These are phyloP conservation scores for Flaveria floridana DNA, from an alignment of 140 eudicot species.

Conservation along the genomic window DNA sequence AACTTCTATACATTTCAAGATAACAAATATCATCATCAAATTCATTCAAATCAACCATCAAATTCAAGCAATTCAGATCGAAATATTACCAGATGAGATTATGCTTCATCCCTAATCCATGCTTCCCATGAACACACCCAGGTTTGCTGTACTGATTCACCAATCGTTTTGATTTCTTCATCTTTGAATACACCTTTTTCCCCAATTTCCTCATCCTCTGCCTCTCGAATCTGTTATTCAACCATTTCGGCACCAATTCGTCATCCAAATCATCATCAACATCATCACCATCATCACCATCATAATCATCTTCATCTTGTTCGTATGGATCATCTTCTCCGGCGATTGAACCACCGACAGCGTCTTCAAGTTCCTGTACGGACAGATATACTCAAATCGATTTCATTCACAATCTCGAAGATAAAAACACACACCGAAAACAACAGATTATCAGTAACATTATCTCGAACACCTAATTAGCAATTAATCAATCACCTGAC, in stretches of 20 bases:
- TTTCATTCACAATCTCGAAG: not conserved
- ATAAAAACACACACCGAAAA: not conserved
- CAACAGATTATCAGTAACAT: not conserved
- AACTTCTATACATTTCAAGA: too few relatives aligned
- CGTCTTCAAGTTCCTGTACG: constrained; percentile 22
- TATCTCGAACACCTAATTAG: not conserved
- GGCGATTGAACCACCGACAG: constrained; percentile 20
- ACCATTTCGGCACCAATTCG: constrained; percentile 60
- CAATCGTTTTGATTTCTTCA: constrained; percentile 49
- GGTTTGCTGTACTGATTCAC: constrained; percentile 46
- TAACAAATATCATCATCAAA: not conserved
- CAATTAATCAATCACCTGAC: constrained; percentile 13
- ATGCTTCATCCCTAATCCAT: constrained; percentile 64
- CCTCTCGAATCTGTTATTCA: constrained; percentile 47
- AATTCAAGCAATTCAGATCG: too few relatives aligned
- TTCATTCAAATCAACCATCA: not conserved
- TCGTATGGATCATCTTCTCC: constrained; percentile 24
- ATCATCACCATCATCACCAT: constrained; percentile 28
- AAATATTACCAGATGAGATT: constrained; percentile 28
- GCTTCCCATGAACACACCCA: constrained; percentile 68
- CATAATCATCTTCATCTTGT: constrained; percentile 20
- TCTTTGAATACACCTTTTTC: constrained; percentile 56
- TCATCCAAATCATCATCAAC: constrained; percentile 54
- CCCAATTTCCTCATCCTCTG: constrained; percentile 82
- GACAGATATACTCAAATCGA: not conserved